A percentile compares a stretch with the other conserved stretches of the same genome.
phyloP scores from a whole-genome alignment of 441 rosid genomes.

The Adansonia gregorii region DNA sequence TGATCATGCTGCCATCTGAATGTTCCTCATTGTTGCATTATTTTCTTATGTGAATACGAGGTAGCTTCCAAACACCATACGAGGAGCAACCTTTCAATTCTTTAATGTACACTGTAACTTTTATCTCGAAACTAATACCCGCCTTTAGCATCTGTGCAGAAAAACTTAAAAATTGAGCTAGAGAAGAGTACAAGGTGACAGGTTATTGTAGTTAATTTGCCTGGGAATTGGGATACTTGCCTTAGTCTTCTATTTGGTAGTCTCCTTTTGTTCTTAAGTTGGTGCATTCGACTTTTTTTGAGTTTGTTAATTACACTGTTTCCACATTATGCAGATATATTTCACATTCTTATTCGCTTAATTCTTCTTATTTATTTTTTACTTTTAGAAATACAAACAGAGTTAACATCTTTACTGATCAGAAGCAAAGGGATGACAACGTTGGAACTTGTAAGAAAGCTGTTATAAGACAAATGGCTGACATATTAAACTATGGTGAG shows the following conservation, averaged over 20 bases:
- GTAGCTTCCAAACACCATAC: constrained; percentile 40
- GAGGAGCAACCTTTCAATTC: constrained; percentile 50
- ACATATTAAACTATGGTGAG: not conserved
- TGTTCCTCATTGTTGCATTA: constrained; percentile 35
- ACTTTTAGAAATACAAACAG: not conserved
- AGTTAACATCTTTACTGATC: not conserved
- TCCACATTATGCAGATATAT: not conserved
- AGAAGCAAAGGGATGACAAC: not conserved
- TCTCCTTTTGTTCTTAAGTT: not conserved
- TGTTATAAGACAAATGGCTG: not conserved
- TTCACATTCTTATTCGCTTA: no score
- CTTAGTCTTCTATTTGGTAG: not conserved
- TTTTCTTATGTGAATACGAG: constrained; percentile 52
- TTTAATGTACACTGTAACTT: constrained; percentile 58
- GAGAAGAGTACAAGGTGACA: constrained; percentile 43
- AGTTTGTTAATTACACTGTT: constrained; percentile 25
- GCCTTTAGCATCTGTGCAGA: constrained; percentile 45
- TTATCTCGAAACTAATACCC: constrained; percentile 44
- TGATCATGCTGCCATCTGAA: constrained; percentile 29
- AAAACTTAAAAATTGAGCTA: constrained; percentile 8
- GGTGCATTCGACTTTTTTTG: constrained; percentile 8
- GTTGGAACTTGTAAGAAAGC: not conserved
- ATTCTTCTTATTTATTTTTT: not conserved
- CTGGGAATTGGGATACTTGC: constrained; percentile 22
- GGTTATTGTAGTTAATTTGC: constrained; percentile 34